Base-by-base conservation (phyloP, 129 eudicot genomes). In the Pulicaria dysenterica region DNA sequence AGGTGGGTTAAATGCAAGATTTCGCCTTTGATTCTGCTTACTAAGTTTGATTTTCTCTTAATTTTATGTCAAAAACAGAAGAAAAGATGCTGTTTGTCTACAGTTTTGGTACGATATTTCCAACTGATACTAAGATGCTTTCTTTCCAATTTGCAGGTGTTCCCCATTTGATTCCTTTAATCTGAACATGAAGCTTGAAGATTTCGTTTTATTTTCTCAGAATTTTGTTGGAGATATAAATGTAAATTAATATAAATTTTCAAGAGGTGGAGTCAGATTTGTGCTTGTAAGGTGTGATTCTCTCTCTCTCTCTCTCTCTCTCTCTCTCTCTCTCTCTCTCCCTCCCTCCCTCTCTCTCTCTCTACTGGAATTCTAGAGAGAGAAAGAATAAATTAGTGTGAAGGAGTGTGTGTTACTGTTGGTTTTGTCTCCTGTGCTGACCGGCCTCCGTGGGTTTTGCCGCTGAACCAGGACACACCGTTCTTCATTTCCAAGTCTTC, bases 371-470 rank as follows among this genome's bases (percentile, higher is more conserved):
- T 66, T 63, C 61, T 49, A 70, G 74, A 70, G 67, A 72, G 66
- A 71, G 69, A 75, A 80, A 74, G 84, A 89, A 79, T 89, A 87
- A 74, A 75, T 87, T 75, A 93, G 86, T 85, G 86, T 81, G 80
- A 48, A 73, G 39, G 73, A 78, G 82, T 78, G 82, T 72, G 82
- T 62, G 78, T 83, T 70, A 77, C 88, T 78, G 97, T 87, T 85
- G 83, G 80, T 76, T 44, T 71, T 94, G 99, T 94, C 97, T 79
- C 94, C 99, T 90, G 41, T 37, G 89, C 89, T 90, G 84, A 86
- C 91, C 82, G 80, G 67, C 61, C 84, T 88, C 87, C 77, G 87
- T 81, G 97, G 99, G 94, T 83, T 88, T 90, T 94, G 99, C 99
- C 91, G 85, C 84, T 82, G 79, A 82, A 85, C 85, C 83, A 81